Evolutionary conservation across 179 eudicot species (phyloP).

Genomic region (Beta lomatogona): DNA sequence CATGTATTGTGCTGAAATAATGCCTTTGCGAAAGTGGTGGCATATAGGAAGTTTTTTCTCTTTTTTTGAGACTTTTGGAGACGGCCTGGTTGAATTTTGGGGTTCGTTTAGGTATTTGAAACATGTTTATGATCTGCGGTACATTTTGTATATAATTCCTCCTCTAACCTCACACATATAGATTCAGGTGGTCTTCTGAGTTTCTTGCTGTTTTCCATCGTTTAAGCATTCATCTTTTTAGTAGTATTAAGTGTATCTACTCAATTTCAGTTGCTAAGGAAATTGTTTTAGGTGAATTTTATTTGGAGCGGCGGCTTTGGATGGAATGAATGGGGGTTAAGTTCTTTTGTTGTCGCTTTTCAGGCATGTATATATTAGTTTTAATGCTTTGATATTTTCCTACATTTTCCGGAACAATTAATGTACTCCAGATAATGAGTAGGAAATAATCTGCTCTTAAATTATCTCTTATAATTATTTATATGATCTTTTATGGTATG

Average conservation of each 20-base stretch:
- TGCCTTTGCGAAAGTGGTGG: constrained; percentile 14
- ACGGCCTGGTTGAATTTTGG: constrained; percentile 23
- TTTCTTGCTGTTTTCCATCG: constrained; percentile 11
- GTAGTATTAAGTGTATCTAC: constrained; percentile 15
- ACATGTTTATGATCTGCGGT: constrained; percentile 20
- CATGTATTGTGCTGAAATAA: background rate
- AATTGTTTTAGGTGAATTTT: constrained; percentile 14
- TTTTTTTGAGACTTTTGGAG: constrained; percentile 2
- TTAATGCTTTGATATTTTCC: background rate
- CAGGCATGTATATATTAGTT: constrained; percentile 20
- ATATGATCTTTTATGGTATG: background rate
- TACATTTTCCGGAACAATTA: constrained; percentile 13
- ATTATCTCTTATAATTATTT: background rate
- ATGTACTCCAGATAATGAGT: constrained; percentile 13
- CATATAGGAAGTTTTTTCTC: constrained; percentile 2
- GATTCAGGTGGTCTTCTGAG: constrained; percentile 26
- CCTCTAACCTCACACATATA: constrained; percentile 18
- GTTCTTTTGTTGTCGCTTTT: constrained; percentile 2
- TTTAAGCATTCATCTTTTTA: constrained; percentile 19
- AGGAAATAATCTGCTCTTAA: constrained; percentile 14
- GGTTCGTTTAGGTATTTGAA: constrained; percentile 23
- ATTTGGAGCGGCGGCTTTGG: constrained; percentile 20
- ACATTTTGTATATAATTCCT: constrained; percentile 41
- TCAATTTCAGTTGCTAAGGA: constrained; percentile 24
- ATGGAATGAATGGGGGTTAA: constrained; percentile 14